A percentile compares a stretch with the other conserved stretches of the same genome.
phyloP scores from a whole-genome alignment of 2,329 filamentous ascomycete species.

The Pyricularia sp. region DNA sequence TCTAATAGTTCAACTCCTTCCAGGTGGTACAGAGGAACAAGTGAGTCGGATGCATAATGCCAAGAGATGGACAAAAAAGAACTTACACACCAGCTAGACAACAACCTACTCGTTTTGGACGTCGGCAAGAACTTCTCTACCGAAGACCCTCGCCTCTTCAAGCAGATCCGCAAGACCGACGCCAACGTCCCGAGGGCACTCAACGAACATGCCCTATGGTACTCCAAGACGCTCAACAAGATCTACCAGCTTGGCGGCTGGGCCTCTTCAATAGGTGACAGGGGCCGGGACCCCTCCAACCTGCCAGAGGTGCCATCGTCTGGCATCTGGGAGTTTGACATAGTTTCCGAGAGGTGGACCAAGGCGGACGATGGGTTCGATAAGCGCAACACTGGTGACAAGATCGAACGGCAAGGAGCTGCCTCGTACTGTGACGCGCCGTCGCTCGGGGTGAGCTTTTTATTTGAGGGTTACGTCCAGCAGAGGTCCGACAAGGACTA shows the following conservation, averaged over 20 bases:
- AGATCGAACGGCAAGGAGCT: conserved; percentile 9
- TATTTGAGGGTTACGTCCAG: conserved; percentile 12
- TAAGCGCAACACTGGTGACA: conserved; percentile 7
- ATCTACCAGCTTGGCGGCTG: conserved; percentile 14
- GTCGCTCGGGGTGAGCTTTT: conserved; percentile 10
- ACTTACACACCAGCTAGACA: conserved; percentile 8
- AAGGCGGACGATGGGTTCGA: conserved; percentile 2
- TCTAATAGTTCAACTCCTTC: neutral
- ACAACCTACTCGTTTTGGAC: conserved; percentile 12
- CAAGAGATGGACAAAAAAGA: neutral
- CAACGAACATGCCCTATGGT: conserved; percentile 13
- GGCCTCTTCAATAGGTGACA: conserved; percentile 12
- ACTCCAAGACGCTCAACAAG: conserved; percentile 10
- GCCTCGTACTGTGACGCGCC: conserved; percentile 12
- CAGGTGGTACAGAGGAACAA: neutral
- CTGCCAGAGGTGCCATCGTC: conserved; percentile 9
- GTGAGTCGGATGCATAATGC: neutral
- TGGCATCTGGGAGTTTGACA: conserved; percentile 9
- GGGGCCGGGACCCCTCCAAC: neutral
- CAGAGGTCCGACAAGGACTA: conserved; percentile 10
- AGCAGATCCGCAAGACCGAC: conserved; percentile 8
- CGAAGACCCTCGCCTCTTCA: conserved; percentile 10
- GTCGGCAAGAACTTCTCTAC: conserved; percentile 12
- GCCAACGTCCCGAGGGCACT: conserved; percentile 11
- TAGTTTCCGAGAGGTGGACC: conserved; percentile 6